Evolutionary conservation across 495 filamentous ascomycete species (phyloP).

Genomic region (Trichoderma orchidacearum): DNA sequence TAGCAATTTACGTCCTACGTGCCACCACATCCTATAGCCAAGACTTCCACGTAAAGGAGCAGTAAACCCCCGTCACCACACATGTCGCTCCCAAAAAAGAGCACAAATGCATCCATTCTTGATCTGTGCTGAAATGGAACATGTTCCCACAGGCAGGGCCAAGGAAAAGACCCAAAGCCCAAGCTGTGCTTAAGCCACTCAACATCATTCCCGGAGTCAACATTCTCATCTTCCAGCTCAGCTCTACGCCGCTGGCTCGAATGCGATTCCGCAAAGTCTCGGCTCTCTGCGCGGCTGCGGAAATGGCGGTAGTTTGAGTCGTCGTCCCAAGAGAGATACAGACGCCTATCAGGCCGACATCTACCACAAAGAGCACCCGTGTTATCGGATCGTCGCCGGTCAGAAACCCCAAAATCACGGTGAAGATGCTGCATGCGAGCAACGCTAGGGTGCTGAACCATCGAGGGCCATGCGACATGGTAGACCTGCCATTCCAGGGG

Average conservation of each 20-base stretch:
- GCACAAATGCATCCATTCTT: not conserved
- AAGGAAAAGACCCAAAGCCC: not conserved
- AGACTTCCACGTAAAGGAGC: not conserved
- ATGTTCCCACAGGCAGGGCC: not conserved
- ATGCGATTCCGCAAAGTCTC: not conserved
- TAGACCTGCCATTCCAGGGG: not conserved
- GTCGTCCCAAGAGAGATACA: not conserved
- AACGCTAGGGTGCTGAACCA: not conserved
- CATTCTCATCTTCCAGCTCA: not conserved
- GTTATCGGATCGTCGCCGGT: not conserved
- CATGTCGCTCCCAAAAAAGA: not conserved
- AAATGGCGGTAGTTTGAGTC: not conserved
- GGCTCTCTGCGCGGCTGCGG: not conserved
- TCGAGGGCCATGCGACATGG: not conserved
- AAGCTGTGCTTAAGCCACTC: not conserved
- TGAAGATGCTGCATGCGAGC: not conserved
- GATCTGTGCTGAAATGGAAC: not conserved
- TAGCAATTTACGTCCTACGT: too few species aligned
- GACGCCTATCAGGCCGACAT: not conserved
- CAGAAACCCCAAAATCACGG: not conserved
- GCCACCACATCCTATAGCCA: not conserved
- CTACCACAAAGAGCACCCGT: not conserved
- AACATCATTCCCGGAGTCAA: not conserved
- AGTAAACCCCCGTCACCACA: not conserved
- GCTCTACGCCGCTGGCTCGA: not conserved